phyloP scores from a whole-genome alignment of 2,329 filamentous ascomycete genomes.

The Pseudogymnoascus sp. region DNA sequence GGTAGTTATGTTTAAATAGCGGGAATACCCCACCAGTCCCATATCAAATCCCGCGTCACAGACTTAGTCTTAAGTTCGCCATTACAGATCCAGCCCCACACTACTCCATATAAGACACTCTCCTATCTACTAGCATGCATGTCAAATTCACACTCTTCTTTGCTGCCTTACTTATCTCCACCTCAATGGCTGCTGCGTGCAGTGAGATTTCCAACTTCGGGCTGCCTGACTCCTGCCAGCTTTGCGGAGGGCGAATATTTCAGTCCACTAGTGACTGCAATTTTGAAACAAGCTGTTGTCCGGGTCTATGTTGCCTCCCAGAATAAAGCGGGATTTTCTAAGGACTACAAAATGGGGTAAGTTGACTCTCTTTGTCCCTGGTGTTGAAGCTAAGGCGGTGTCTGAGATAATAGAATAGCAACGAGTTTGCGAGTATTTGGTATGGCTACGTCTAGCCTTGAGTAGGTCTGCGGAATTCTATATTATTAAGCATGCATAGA shows the following conservation, averaged over 20 bases:
- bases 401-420: neutral
- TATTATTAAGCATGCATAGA: neutral
- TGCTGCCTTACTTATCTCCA: neutral
- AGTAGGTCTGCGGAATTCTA: neutral
- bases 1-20: neutral
- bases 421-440: neutral
- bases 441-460: neutral
- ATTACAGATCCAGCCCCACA: neutral
- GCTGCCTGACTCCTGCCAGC: neutral
- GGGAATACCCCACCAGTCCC: neutral
- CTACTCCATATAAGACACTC: neutral
- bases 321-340: neutral
- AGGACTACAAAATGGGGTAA: neutral
- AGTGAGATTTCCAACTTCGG: neutral
- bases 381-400: neutral
- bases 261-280: neutral
- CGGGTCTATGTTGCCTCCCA: neutral
- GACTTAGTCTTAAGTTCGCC: neutral
- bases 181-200: neutral
- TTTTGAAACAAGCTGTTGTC: neutral
- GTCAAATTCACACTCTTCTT: neutral
- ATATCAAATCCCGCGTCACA: neutral
- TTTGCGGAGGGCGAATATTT: neutral
- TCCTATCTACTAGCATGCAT: neutral
- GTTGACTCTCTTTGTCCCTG: neutral